Evolutionary conservation across 106 monocot species (phyloP).

Genomic region (Dactylorhiza incarnata): DNA sequence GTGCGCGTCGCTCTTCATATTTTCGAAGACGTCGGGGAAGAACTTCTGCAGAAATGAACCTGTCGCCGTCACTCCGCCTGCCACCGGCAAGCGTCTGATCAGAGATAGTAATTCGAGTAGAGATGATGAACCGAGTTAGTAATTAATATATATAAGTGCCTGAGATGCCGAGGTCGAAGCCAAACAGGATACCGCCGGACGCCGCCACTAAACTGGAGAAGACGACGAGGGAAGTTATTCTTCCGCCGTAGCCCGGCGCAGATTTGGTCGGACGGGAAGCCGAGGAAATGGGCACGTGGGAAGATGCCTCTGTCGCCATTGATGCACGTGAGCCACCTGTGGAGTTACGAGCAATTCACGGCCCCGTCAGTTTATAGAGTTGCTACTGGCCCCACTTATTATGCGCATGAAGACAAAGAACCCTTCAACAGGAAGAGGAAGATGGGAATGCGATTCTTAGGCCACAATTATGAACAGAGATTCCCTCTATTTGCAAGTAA

Average conservation of each 20-base stretch:
- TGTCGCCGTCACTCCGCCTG: constrained; percentile 38
- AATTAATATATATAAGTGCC: not conserved
- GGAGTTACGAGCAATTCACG: no score
- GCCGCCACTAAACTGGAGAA: constrained; percentile 8
- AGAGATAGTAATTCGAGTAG: no score
- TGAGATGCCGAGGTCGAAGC: constrained; percentile 22
- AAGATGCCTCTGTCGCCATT: not conserved
- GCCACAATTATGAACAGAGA: no score
- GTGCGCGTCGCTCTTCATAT: constrained; percentile 14
- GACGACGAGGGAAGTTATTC: constrained; percentile 8
- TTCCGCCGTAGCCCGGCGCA: constrained; percentile 7
- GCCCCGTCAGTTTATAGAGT: no score
- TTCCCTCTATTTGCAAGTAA: no score
- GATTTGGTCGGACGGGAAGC: not conserved
- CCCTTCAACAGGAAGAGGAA: no score
- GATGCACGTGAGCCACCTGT: not conserved
- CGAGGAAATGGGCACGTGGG: not conserved
- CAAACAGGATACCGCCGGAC: constrained; percentile 16
- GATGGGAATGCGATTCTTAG: no score
- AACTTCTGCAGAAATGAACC: constrained; percentile 34
- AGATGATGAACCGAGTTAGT: not conserved
- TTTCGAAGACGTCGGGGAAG: constrained; percentile 23
- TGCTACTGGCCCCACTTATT: no score
- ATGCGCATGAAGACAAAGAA: no score
- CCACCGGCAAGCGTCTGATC: not conserved